Evolutionary conservation across 306 rosid genomes (phyloP), one percentile per base, ranked within the genome.

Genomic region (Prunus padus): DNA sequence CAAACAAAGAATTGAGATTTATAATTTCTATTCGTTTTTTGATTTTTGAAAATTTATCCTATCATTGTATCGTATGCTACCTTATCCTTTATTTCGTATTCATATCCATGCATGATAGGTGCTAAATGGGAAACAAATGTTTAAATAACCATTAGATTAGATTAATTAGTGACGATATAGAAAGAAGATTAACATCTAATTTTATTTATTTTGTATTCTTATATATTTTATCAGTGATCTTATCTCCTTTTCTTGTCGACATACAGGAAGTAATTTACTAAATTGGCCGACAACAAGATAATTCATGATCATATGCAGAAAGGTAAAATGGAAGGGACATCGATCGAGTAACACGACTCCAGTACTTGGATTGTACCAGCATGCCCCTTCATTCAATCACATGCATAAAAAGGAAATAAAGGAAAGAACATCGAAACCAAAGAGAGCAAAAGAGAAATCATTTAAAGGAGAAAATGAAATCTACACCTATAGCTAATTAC

Each of bases 281-380:
- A 79, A 73, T 84, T 88, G 79, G 84, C 85, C 85, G 85, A 86
- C 88, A 80, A 75, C 49, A 78, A 68, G 73, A 84, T 86, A 79
- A 81, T 82, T 20, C 23, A 84, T 84, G 77, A 69, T 52, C 76
- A 87, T 85, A 77, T 49, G 74, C 75, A 74, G 86, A 79, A 82
- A 88, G 79, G 81, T 44, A 66, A 85, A 81, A 77, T 69, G 77
- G 85, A 84, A 78, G 76, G 82, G 83, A 85, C 83, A 65, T 15
- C 37, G 22, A 2, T 1, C 10, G 40, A 45, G 23, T 25, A 67
- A 15, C 23, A 47, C 14, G 7, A 44, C 44, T 60, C 73, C 63
- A 80, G 93, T 89, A 92, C 91, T 80, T 82, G 76, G 77, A 82
- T 87, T 81, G 93, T 92, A 92, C 96, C 87, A 81, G 80, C 61